Evolutionary conservation across 2,329 filamentous ascomycete species (phyloP).

Genomic region (Aspergillus luchuensis): DNA sequence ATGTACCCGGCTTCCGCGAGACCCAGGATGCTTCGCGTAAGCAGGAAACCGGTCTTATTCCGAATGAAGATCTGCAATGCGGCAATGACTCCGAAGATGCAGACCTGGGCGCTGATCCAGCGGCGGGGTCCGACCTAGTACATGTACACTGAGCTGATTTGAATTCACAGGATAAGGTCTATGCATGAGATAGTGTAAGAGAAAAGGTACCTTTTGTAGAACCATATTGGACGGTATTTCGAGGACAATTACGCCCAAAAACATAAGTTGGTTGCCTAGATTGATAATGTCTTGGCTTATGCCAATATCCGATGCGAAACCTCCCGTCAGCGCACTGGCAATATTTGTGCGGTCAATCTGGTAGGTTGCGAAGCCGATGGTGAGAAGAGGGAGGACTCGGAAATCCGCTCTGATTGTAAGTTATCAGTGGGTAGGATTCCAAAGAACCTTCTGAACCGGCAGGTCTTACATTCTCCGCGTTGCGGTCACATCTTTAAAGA

Average conservation of each 20-base stretch:
- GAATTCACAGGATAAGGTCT: too few relatives aligned
- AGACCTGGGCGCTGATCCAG: slow-evolving; percentile 54
- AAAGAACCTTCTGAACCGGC: not conserved
- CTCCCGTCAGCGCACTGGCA: slow-evolving; percentile 53
- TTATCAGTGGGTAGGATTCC: not conserved
- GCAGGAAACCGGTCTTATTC: slow-evolving; percentile 49
- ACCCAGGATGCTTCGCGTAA: slow-evolving; percentile 49
- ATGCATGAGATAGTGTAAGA: not conserved
- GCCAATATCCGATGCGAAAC: slow-evolving; percentile 48
- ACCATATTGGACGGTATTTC: slow-evolving; percentile 57
- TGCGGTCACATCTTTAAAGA: not conserved
- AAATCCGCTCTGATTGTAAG: slow-evolving; percentile 45
- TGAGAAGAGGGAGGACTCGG: slow-evolving; percentile 52
- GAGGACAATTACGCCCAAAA: slow-evolving; percentile 52
- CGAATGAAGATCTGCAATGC: slow-evolving; percentile 49
- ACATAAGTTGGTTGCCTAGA: slow-evolving; percentile 57
- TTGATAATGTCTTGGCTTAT: slow-evolving; percentile 54
- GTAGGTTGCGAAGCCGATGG: slow-evolving; percentile 54
- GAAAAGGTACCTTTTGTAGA: slow-evolving; percentile 19
- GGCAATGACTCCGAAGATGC: slow-evolving; percentile 52
- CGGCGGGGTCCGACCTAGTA: slow-evolving; percentile 47
- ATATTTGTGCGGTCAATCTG: slow-evolving; percentile 58
- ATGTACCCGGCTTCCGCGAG: slow-evolving; percentile 57
- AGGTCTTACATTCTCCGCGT: not conserved
- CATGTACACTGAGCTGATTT: slow-evolving; percentile 6